Percentiles rank a stretch among this genome's conserved stretches.
Evolutionary conservation across 495 filamentous ascomycete species (phyloP).

Genomic region (Hypoxylon crocopeplum): DNA sequence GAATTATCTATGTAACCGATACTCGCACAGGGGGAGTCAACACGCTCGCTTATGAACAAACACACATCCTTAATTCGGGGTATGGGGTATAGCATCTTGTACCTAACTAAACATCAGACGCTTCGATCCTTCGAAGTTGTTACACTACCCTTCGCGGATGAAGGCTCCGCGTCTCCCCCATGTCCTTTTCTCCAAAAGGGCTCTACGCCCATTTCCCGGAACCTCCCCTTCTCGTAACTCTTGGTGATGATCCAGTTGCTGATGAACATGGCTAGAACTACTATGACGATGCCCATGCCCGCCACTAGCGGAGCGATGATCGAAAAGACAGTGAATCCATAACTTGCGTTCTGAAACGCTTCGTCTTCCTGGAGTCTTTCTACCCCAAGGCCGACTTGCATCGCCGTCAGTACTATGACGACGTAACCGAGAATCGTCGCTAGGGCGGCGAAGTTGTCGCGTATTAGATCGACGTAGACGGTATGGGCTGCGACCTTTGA

Average conservation of each 20-base stretch:
- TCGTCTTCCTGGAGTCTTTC: slow-evolving; percentile 43
- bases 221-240: slow-evolving; percentile 33
- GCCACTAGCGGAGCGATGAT: slow-evolving; percentile 44
- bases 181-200: slow-evolving; percentile 29
- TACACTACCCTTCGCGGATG: background rate
- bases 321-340: slow-evolving; percentile 62
- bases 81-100: no score
- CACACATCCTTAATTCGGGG: no score
- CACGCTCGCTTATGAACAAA: no score
- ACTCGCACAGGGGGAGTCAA: no score
- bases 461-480: slow-evolving; percentile 46
- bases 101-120: slow-evolving; percentile 2
- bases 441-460: slow-evolving; percentile 56
- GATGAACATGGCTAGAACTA: slow-evolving; percentile 30
- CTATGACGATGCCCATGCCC: slow-evolving; percentile 27
- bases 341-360: slow-evolving; percentile 55
- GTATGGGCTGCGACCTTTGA: slow-evolving; percentile 34
- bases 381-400: slow-evolving; percentile 65
- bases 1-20: no score
- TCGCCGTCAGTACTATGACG: slow-evolving; percentile 61
- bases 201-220: slow-evolving; percentile 37
- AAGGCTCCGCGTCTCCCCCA: background rate
- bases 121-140: slow-evolving; percentile 3
- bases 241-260: slow-evolving; percentile 39
- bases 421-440: slow-evolving; percentile 56